Conservation (phyloP, 257 asterid species). For the Cynanchum wilfordii region DNA sequence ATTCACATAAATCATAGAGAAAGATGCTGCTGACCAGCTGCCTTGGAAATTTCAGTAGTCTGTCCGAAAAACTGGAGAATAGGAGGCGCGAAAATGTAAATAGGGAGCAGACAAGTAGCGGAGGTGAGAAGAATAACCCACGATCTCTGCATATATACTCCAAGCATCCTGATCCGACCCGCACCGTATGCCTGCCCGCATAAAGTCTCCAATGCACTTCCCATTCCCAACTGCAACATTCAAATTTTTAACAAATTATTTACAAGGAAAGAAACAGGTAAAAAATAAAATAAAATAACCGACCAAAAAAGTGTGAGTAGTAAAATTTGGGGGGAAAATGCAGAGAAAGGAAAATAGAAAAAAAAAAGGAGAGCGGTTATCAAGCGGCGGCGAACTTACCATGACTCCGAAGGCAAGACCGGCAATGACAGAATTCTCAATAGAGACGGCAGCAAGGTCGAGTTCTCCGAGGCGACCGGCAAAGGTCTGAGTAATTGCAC, state of each 20-base stretch:
- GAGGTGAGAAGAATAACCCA: conserved; percentile 67
- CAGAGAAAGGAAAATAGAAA: too few species aligned
- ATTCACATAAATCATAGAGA: too few species aligned
- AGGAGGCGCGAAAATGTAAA: conserved; percentile 65
- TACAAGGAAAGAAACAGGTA: too few species aligned
- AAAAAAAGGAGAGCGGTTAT: neutral
- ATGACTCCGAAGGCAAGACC: conserved; percentile 71
- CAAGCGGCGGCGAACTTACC: conserved; percentile 31
- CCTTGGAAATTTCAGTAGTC: conserved; percentile 44
- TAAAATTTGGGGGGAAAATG: too few species aligned
- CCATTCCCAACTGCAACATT: conserved; percentile 70
- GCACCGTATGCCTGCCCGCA: conserved; percentile 92
- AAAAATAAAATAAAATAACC: too few species aligned
- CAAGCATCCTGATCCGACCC: conserved; percentile 68
- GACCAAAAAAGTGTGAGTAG: too few species aligned
- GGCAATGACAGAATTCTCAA: conserved; percentile 72
- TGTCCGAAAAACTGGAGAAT: conserved; percentile 61
- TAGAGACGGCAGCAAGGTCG: conserved; percentile 80
- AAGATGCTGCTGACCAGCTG: conserved; percentile 50
- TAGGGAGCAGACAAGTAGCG: conserved; percentile 40
- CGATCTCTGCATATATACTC: conserved; percentile 80
- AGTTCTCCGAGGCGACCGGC: conserved; percentile 61
- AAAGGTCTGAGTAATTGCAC: conserved; percentile 66
- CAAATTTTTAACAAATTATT: too few species aligned
- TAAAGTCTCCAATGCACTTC: conserved; percentile 76